Evolutionary conservation across 352 stramenopile species (phyloP).

Genomic region (Phytopythium ostracodes): DNA sequence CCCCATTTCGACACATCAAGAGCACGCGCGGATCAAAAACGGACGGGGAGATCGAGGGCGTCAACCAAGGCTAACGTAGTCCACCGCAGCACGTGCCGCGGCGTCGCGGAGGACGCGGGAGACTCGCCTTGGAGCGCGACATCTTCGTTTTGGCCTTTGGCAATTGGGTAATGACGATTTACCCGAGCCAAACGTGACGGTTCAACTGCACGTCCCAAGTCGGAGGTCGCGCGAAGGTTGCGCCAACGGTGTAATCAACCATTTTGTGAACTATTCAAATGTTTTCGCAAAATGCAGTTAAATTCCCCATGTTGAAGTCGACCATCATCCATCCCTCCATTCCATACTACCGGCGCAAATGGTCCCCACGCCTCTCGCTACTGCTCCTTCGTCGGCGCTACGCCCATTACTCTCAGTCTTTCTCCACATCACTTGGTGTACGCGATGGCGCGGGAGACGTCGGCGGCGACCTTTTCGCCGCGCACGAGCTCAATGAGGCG

Average conservation of each 20-base stretch:
- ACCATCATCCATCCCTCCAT: no score
- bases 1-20: background rate
- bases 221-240: slow-evolving; percentile 2
- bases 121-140: slow-evolving; percentile 26
- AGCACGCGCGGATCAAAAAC: background rate
- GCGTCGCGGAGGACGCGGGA: background rate
- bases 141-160: slow-evolving; percentile 8
- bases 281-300: background rate
- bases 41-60: no score
- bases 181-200: background rate
- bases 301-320: no score
- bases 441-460: slow-evolving; percentile 24
- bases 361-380: no score
- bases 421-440: slow-evolving; percentile 10
- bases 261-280: background rate
- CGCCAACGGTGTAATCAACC: background rate
- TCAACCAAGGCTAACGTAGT: no score
- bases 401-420: no score
- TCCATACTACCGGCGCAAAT: no score
- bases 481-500: slow-evolving; percentile 58
- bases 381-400: no score
- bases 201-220: background rate
- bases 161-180: slow-evolving; percentile 12
- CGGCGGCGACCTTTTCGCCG: slow-evolving; percentile 29
- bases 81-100: background rate